Evolutionary conservation across 768 basidiomycete genomes (phyloP).

Genomic region (Leccinum sublutescens): DNA sequence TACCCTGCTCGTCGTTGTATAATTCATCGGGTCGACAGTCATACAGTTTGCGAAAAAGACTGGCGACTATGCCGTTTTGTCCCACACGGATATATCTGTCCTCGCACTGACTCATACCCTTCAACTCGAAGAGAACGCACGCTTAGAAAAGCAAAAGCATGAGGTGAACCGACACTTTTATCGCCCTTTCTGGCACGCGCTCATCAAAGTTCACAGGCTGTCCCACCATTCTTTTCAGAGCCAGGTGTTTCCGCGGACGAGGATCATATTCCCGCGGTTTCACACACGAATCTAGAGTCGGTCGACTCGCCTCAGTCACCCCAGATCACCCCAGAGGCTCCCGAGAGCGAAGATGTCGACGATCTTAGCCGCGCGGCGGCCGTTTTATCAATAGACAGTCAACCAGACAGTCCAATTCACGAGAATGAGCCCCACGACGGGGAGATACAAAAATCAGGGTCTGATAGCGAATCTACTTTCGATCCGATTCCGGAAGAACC

Average conservation of each 20-base stretch:
- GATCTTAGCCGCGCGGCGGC: conserved; percentile 13
- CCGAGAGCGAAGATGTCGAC: background rate
- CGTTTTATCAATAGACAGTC: conserved; percentile 16
- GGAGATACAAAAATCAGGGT: conserved; percentile 23
- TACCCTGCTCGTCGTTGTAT: conserved; percentile 3
- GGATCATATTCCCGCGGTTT: background rate
- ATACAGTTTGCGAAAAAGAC: conserved; percentile 92
- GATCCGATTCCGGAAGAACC: conserved; percentile 28
- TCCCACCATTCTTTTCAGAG: background rate
- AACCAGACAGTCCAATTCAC: conserved; percentile 1
- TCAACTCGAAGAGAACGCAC: conserved; percentile 50
- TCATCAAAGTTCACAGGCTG: conserved; percentile 12
- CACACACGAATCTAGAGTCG: conserved; percentile 1
- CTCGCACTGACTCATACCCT: conserved; percentile 84
- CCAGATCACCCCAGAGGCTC: background rate
- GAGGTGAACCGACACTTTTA: conserved; percentile 22
- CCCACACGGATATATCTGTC: conserved; percentile 86
- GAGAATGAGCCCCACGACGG: conserved; percentile 36
- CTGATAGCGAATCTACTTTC: conserved; percentile 4
- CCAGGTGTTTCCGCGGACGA: background rate
- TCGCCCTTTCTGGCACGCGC: background rate
- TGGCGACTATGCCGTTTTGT: conserved; percentile 92
- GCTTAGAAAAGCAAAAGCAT: conserved; percentile 28
- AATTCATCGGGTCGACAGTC: conserved; percentile 47
- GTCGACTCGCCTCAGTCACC: conserved; percentile 1